These are phyloP conservation scores for Fusarium sp. DNA, from an alignment of 2,329 filamentous ascomycete species.

Conservation along the genomic window DNA sequence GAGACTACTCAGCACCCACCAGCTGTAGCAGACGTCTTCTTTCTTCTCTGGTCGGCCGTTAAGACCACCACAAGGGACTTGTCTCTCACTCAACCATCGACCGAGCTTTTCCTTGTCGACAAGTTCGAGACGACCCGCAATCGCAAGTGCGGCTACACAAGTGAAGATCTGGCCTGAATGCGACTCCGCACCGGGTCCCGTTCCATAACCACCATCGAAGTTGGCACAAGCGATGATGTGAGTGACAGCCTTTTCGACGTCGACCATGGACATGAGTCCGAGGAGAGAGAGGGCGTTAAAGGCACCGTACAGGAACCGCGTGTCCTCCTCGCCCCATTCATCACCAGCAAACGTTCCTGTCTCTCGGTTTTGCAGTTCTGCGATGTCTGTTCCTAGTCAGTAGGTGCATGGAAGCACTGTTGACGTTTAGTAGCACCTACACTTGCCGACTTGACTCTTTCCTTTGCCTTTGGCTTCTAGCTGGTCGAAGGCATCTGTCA, in stretches of 20 bases:
- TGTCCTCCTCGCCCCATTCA: constrained; percentile 96
- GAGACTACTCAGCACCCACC: constrained; percentile 96
- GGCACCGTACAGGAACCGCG: constrained; percentile 91
- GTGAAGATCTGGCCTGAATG: constrained; percentile 97
- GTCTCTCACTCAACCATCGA: constrained; percentile 92
- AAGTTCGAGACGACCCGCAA: constrained; percentile 83
- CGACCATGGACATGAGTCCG: constrained; percentile 76
- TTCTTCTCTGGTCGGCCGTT: constrained; percentile 96
- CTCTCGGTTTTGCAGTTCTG: constrained; percentile 80
- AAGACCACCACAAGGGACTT: constrained; percentile 86
- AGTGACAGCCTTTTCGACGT: constrained; percentile 83
- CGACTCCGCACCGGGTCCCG: constrained; percentile 89
- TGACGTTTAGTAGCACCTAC: constrained; percentile 64
- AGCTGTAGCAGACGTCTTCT: constrained; percentile 98
- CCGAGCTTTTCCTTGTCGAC: constrained; percentile 86
- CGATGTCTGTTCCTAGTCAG: constrained; percentile 71
- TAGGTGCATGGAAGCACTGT: constrained; percentile 26
- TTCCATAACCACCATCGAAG: constrained; percentile 94
- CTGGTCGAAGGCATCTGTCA: constrained; percentile 85
- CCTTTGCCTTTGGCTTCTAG: constrained; percentile 76
- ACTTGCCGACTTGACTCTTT: constrained; percentile 80
- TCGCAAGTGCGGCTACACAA: constrained; percentile 87
- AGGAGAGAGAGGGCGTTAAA: constrained; percentile 91
- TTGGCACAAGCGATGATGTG: constrained; percentile 89
- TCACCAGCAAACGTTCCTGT: constrained; percentile 94